Conservation (phyloP, 2,329 filamentous ascomycete genomes). For the Penicillium sp. region DNA sequence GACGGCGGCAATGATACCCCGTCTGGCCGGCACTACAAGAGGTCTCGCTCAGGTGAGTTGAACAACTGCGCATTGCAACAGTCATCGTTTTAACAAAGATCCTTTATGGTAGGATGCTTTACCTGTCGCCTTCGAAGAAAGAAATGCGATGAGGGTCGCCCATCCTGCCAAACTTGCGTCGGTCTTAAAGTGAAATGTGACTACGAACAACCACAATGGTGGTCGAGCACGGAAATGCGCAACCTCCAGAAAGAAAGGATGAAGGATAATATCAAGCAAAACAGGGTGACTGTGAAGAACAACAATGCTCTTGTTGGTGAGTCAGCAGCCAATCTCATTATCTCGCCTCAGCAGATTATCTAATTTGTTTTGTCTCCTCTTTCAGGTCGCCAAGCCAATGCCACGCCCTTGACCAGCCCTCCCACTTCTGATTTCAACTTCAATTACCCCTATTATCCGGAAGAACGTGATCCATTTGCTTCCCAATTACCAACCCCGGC, state of each 20-base stretch:
- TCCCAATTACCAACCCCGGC: slow-evolving; percentile 46
- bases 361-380: neutral
- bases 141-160: slow-evolving; percentile 66
- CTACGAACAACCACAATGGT: slow-evolving; percentile 96
- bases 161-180: slow-evolving; percentile 60
- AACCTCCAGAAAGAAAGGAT: slow-evolving; percentile 87
- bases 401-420: slow-evolving; percentile 75
- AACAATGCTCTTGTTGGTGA: slow-evolving; percentile 50
- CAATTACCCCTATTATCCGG: slow-evolving; percentile 59
- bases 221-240: slow-evolving; percentile 86
- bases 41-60: slow-evolving; percentile 80
- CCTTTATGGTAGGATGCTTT: slow-evolving; percentile 53
- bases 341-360: neutral
- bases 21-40: slow-evolving; percentile 75
- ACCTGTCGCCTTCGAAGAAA: slow-evolving; percentile 65
- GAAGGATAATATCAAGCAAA: slow-evolving; percentile 96
- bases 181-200: slow-evolving; percentile 82
- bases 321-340: slow-evolving; percentile 47
- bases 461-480: slow-evolving; percentile 39
- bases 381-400: slow-evolving; percentile 66
- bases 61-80: slow-evolving; percentile 14
- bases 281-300: slow-evolving; percentile 87
- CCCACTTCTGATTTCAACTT: slow-evolving; percentile 63
- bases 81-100: slow-evolving; percentile 27
- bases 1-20: neutral